Evolutionary conservation across 2,329 filamentous ascomycete genomes (phyloP), one percentile per base, ranked within the genome.

Genomic region (Dactylellina haptotyla): DNA sequence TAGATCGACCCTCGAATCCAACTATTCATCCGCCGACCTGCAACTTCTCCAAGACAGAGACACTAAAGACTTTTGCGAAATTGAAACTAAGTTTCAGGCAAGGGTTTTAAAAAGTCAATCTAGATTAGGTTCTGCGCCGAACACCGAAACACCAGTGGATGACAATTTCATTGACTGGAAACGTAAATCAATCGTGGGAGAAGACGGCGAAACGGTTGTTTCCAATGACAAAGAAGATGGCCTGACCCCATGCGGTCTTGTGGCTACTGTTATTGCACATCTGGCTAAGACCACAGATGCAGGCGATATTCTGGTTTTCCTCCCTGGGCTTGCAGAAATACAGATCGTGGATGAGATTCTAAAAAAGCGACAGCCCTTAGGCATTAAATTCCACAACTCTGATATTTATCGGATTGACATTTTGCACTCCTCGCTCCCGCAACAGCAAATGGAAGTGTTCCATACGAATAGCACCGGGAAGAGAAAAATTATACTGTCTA

Each of bases 401-500:
- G 58, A 74, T 3, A 81, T 78, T 32, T 85, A 82, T 77, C 80
- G 80, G 75, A 80, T 86, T 41, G 79, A 81, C 70, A 79, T 82
- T 34, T 80, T 86, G 9, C 84, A 86, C 77, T 84, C 84, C 1
- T 80, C 79, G 4, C 78, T 85, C 5, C 80, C 81, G 12, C 80
- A 82, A 10, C 80, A 82, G 28, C 83, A 85, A 66, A 77, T 76
- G 2, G 80, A 82, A 2, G 80, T 85, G 12, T 83, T 84, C 64
- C 77, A 81, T 2, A 77, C 79, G 1, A 75, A 82, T 1, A 80
- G 82, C 2, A 56, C 73, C 12, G 83, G 82, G 14, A 81, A 81
- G 50, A 81, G 84, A 45, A 83, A 84, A 73, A 81, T 86, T 30
- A 83, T 86, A 32, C 78, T 86, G 6, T 80, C 83, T 2, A 85